Evolutionary conservation across 176 grass and related monocot species (phyloP).

Genomic region (Tillandsia fasciculata): DNA sequence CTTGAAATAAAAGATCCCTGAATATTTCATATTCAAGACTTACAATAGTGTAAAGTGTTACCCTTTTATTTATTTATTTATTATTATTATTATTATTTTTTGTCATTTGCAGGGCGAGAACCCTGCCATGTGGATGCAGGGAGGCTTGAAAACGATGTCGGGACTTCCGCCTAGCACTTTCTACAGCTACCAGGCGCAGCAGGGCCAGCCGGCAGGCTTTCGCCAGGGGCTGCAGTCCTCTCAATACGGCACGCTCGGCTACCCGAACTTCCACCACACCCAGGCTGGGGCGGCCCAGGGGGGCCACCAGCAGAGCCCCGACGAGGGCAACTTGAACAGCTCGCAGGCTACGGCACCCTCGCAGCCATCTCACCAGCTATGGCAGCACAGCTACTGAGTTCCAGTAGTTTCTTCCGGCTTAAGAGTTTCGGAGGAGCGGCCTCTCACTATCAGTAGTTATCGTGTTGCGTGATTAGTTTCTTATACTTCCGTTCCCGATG

Average conservation of each 20-base stretch:
- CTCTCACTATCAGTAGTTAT: background rate
- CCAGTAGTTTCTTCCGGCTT: background rate
- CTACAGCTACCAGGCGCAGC: constrained; percentile 73
- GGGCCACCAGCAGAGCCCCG: constrained; percentile 56
- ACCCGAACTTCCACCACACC: constrained; percentile 29
- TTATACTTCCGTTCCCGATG: background rate
- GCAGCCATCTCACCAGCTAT: constrained; percentile 42
- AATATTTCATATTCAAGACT: background rate
- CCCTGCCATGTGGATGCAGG: constrained; percentile 81
- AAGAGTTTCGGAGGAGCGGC: background rate
- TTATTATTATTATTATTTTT: constrained; percentile 3
- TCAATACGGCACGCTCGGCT: constrained; percentile 59
- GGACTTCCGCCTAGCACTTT: constrained; percentile 46
- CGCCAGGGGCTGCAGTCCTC: constrained; percentile 66
- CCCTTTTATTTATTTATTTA: background rate
- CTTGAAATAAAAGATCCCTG: background rate
- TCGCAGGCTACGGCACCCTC: constrained; percentile 25
- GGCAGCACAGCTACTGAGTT: constrained; percentile 83
- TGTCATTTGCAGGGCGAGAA: constrained; percentile 49
- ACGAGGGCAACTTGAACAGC: constrained; percentile 51
- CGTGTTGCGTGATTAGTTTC: background rate
- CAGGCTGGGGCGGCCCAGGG: constrained; percentile 55
- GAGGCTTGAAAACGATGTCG: constrained; percentile 71
- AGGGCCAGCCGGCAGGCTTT: constrained; percentile 62
- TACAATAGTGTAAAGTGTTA: background rate